phyloP scores from a whole-genome alignment of 805 yeast species.

The Teunomyces panamensis region DNA sequence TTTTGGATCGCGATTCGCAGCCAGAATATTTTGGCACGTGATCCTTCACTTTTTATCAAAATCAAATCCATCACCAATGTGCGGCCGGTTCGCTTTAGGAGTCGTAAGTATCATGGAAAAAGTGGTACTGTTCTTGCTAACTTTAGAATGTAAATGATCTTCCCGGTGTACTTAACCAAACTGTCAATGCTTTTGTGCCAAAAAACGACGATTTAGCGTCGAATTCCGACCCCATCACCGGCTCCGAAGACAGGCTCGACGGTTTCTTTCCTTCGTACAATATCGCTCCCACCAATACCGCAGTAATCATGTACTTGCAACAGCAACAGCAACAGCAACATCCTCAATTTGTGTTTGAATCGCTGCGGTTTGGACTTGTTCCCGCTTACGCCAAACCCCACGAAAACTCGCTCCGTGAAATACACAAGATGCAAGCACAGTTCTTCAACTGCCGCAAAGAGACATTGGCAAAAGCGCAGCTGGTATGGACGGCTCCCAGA shows the following conservation, averaged over 20 bases:
- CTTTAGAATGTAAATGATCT: constrained; percentile 22
- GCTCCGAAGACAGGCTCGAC: constrained; percentile 7
- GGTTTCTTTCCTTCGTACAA: constrained; percentile 46
- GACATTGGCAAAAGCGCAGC: constrained; percentile 44
- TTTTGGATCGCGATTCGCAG: constrained; percentile 21
- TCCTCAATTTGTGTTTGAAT: constrained; percentile 30
- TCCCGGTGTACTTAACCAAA: constrained; percentile 25
- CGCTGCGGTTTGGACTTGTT: constrained; percentile 79
- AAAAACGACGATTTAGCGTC: too few relatives aligned
- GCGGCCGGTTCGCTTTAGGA: constrained; percentile 59
- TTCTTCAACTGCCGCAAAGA: constrained; percentile 79
- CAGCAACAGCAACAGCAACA: constrained; percentile 2
- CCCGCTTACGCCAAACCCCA: constrained; percentile 62
- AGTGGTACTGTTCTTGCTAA: neutral
- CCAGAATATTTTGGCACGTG: constrained; percentile 16
- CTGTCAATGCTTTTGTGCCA: constrained; percentile 10
- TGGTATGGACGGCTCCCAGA: constrained; percentile 57
- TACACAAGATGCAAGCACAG: constrained; percentile 35
- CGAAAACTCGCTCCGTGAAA: constrained; percentile 19
- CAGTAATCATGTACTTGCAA: constrained; percentile 37
- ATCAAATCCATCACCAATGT: constrained; percentile 37
- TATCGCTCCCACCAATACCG: constrained; percentile 57
- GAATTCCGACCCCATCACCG: neutral
- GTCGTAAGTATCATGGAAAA: constrained; percentile 27
- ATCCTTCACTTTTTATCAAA: neutral